Conservation (phyloP, 805 yeast species). For the Tetrapisispora nanseiensis region DNA sequence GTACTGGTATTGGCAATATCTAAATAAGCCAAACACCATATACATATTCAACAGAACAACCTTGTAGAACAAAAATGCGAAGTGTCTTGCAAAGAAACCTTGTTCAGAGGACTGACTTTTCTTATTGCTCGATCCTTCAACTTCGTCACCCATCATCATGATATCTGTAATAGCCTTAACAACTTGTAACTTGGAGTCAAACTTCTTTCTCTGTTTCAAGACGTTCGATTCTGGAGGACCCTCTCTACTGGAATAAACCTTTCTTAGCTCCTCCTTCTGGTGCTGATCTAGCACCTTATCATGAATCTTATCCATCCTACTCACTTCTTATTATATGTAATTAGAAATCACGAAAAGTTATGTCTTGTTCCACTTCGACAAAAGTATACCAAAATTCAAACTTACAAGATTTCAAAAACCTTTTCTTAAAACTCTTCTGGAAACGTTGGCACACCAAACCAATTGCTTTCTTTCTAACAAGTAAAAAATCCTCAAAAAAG, state of each 20-base stretch:
- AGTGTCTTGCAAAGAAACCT: constrained; percentile 1
- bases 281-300: constrained; percentile 4
- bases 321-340: no score
- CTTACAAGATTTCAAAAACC: no score
- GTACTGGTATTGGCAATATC: constrained; percentile 43
- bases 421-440: no score
- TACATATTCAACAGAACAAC: constrained; percentile 42
- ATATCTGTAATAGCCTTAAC: constrained; percentile 16
- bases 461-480: no score
- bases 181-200: constrained; percentile 9
- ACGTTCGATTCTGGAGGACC: constrained; percentile 16
- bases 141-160: constrained; percentile 8
- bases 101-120: background rate
- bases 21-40: constrained; percentile 44
- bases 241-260: background rate
- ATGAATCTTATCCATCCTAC: constrained; percentile 3
- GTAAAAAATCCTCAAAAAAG: no score
- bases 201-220: constrained; percentile 7
- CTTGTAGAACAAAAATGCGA: constrained; percentile 33
- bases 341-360: background rate
- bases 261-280: background rate
- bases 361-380: background rate
- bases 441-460: no score
- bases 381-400: background rate
- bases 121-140: background rate